A percentile compares a stretch with the other conserved stretches of the same genome.
These are phyloP conservation scores for Globisporangium splendens DNA, from an alignment of 352 stramenopile genomes.

Conservation along the genomic window DNA sequence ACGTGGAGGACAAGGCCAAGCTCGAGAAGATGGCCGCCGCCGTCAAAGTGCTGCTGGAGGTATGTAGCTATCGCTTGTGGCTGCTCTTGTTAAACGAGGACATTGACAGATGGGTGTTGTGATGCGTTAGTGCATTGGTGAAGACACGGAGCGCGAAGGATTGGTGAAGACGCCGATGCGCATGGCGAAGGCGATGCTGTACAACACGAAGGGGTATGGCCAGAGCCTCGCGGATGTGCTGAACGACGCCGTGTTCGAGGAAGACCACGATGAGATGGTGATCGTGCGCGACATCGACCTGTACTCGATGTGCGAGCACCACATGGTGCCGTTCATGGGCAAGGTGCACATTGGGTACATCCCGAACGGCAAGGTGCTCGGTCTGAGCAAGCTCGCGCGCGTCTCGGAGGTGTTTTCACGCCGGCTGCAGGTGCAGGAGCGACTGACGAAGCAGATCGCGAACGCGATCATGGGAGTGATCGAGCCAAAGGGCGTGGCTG, in stretches of 20 bases:
- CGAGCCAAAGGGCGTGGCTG: conserved; percentile 95
- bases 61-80: conserved; percentile 13
- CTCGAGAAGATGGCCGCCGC: conserved; percentile 92
- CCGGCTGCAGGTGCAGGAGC: conserved; percentile 98
- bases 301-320: conserved; percentile 99
- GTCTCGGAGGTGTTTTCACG: conserved; percentile 97
- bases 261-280: conserved; percentile 99
- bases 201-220: conserved; percentile 95
- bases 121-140: conserved; percentile 82
- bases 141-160: conserved; percentile 93
- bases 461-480: conserved; percentile 97
- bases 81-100: background rate
- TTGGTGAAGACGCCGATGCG: conserved; percentile 95
- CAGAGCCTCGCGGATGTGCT: conserved; percentile 88
- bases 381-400: conserved; percentile 97
- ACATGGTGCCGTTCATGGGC: conserved; percentile 99
- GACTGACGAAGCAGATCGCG: conserved; percentile 98
- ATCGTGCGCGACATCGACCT: conserved; percentile 99
- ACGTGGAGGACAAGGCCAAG: conserved; percentile 73
- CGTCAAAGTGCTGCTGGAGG: conserved; percentile 91
- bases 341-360: conserved; percentile 95
- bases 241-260: conserved; percentile 98
- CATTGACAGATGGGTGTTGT: background rate
- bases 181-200: conserved; percentile 96
- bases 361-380: conserved; percentile 95